Evolutionary conservation across 768 basidiomycete species (phyloP), one percentile per base, ranked within the genome.

Genomic region (Heimioporus sp.): DNA sequence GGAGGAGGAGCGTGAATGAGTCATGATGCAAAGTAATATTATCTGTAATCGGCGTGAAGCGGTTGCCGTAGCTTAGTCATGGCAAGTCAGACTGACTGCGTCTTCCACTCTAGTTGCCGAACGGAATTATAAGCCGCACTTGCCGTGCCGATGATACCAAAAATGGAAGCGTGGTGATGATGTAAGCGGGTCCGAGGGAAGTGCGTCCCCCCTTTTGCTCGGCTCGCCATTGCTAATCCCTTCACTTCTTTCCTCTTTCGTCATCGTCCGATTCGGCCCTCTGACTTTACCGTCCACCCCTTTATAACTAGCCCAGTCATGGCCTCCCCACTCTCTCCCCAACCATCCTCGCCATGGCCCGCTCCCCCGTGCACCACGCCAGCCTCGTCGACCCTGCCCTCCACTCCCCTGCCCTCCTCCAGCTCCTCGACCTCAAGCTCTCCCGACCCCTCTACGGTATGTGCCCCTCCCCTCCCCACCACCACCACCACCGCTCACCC

Each of bases 361-460:
- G 32, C 44, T 71, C 73, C 5, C 72, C 76, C 10, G 41, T 78
- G 24, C 78, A 79, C 68, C 69, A 65, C 11, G 77, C 79, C 1
- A 74, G 72, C 56, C 82, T 89, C 65, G 81, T 88, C 44, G 81
- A 87, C 69, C 75, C 85, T 16, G 65, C 82, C 0, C 63, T 72
- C 0, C 88, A 90, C 66, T 80, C 82, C 1, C 81, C 81, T 13
- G 84, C 79, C 13, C 77, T 89, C 44, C 75, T 89, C 48, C 76
- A 87, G 65, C 81, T 91, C 57, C 71, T 89, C 59, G 80, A 84
- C 58, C 67, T 85, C 61, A 82, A 85, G 70, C 69, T 89, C 53
- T 74, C 81, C 46, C 72, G 75, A 46, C 74, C 77, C 30, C 67
- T 90, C 65, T 81, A 87, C 48, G 86, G 88, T 90, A 58, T 41